Evolutionary conservation across 805 yeast species (phyloP), one percentile per base, ranked within the genome.

Genomic region (Metschnikowia henanensis): DNA sequence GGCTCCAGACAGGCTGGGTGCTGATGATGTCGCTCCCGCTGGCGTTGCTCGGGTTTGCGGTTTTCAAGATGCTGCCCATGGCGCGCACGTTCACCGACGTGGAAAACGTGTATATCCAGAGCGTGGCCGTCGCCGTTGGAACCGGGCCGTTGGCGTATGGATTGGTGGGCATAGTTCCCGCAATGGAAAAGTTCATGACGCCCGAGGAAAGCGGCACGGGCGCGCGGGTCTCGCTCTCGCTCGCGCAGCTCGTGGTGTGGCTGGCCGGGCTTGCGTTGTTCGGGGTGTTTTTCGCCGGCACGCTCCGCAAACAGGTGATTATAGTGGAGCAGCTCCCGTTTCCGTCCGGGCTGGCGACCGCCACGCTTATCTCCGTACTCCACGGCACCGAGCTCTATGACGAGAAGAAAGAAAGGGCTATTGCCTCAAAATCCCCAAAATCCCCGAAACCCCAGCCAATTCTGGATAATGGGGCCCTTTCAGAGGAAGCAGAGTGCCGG

Each of bases 11-110:
- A 0, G 99, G 99, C 2, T 92, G 98, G 98, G 97, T 94, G 5
- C 89, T 97, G 9, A 92, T 92, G 99, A 94, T 92, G 98, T 87
- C 96, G 17, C 70, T 92, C 43, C 98, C 99, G 0, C 84, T 96
- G 4, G 97, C 98, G 0, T 65, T 92, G 40, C 65, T 92, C 20
- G 97, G 95, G 0, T 91, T 81, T 61, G 85, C 97, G 0, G 69
- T 86, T 16, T 92, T 91, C 70, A 87, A 83, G 54, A 55, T 84
- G 2, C 64, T 63, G 29, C 81, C 82, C 0, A 80, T 81, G 56
- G 49, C 65, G 2, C 33, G 41, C 6, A 45, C 53, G 16, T 71
- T 71, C 46, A 79, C 94, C 0, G 97, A 89, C 51, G 96, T 88
- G n/a, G 98, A 94, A 59, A 92, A 90, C 57, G 98, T 92, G 5